Evolutionary conservation across 2,329 filamentous ascomycete species (phyloP).

Genomic region (Seiridium unicorne): DNA sequence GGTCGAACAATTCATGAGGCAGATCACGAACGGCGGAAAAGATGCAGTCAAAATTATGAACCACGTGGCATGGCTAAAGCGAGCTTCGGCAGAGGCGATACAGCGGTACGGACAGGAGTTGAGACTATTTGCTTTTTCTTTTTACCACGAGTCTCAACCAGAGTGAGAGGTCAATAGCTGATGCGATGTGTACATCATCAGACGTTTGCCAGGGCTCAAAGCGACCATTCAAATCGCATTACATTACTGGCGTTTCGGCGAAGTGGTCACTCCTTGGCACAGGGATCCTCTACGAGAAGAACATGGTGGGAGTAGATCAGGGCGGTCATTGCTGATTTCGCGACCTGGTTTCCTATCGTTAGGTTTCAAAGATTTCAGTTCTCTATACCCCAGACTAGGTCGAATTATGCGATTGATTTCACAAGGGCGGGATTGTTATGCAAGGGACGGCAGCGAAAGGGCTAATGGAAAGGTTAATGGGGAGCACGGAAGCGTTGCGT

Average conservation of each 20-base stretch:
- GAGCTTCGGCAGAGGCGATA: not conserved
- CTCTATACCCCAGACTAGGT: not conserved
- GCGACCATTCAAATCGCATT: not conserved
- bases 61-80: not conserved
- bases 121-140: too few species aligned
- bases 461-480: not conserved
- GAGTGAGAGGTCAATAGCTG: too few species aligned
- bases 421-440: not conserved
- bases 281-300: not conserved
- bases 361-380: not conserved
- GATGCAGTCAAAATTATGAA: not conserved
- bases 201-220: not conserved
- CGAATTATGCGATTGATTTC: not conserved
- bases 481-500: not conserved
- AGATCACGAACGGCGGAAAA: not conserved
- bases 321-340: not conserved
- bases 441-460: not conserved
- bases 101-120: not conserved
- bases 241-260: not conserved
- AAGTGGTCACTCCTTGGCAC: not conserved
- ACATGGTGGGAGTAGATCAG: not conserved
- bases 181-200: not conserved
- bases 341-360: not conserved
- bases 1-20: conserved; percentile 9
- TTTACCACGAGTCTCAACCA: too few species aligned